Evolutionary conservation across 1,284 basidiomycete genomes (phyloP).

Genomic region (Melampsora larici-populina): DNA sequence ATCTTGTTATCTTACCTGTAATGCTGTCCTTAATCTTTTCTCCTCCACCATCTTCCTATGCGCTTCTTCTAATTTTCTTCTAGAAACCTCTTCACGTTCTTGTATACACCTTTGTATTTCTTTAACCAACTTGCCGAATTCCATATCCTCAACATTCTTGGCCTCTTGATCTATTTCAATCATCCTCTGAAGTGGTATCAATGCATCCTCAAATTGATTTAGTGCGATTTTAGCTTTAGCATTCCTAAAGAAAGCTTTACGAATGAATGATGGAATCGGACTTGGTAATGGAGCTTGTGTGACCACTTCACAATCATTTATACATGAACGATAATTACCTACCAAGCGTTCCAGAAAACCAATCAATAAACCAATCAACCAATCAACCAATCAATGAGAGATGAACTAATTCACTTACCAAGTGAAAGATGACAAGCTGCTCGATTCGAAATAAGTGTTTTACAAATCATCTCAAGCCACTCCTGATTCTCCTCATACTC

Average conservation of each 20-base stretch:
- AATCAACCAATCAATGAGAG: background rate
- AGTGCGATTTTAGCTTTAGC: constrained; percentile 16
- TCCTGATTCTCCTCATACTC: no score
- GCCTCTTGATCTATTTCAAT: constrained; percentile 8
- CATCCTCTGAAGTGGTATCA: constrained; percentile 18
- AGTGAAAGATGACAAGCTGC: constrained; percentile 43
- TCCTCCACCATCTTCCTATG: background rate
- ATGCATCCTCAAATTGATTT: constrained; percentile 16
- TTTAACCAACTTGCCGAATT: constrained; percentile 15
- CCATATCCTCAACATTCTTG: constrained; percentile 7
- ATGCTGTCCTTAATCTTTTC: background rate
- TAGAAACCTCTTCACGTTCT: background rate
- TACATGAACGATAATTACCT: constrained; percentile 35
- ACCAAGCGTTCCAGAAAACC: background rate
- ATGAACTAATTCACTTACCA: no score
- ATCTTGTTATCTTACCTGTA: background rate
- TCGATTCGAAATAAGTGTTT: constrained; percentile 24
- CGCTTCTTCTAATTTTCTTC: background rate
- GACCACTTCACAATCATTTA: constrained; percentile 22
- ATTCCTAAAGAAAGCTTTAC: constrained; percentile 34
- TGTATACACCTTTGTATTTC: constrained; percentile 13
- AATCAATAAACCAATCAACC: background rate
- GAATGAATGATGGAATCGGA: constrained; percentile 9
- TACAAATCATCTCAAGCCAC: background rate
- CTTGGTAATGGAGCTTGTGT: constrained; percentile 11